Percentiles rank a stretch among this genome's conserved stretches.
Evolutionary conservation across 2,329 filamentous ascomycete genomes (phyloP).

Genomic region (Neofusicoccum kwambonambiense): DNA sequence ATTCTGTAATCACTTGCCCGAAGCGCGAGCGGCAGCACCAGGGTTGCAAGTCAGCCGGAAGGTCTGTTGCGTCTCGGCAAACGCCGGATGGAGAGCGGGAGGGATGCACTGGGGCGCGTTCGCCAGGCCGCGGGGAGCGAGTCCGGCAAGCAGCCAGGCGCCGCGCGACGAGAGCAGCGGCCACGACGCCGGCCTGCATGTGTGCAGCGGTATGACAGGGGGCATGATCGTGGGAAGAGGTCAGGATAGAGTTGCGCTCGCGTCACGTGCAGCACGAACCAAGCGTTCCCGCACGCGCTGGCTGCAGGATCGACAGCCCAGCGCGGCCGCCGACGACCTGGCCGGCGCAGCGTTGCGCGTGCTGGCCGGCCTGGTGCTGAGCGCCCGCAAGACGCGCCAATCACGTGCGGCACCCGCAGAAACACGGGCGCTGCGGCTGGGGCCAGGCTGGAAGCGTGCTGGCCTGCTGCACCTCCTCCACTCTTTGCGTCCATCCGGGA

Average conservation of each 20-base stretch:
- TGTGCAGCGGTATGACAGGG: not conserved
- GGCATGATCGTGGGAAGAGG: not conserved
- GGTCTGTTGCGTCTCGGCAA: not conserved
- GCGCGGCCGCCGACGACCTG: not conserved
- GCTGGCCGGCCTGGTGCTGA: not conserved
- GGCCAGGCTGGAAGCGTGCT: not conserved
- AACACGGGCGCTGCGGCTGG: not conserved
- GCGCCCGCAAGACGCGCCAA: not conserved
- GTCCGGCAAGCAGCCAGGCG: no score
- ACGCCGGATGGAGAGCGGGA: not conserved
- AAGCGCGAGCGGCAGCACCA: not conserved
- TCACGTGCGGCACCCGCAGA: not conserved
- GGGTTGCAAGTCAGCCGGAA: not conserved
- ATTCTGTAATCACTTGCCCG: not conserved
- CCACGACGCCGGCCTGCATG: not conserved
- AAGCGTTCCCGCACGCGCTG: not conserved
- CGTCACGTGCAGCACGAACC: conserved; percentile 2
- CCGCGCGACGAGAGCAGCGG: no score
- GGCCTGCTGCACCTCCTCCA: not conserved
- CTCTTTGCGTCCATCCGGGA: not conserved
- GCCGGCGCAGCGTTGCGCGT: not conserved
- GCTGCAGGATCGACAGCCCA: not conserved
- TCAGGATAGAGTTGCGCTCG: not conserved
- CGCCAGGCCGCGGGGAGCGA: no score
- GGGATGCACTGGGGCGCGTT: not conserved